A percentile compares a stretch with the other conserved stretches of the same genome.
Conservation (phyloP, 129 eudicot genomes). For the Oenanthe sinensis region DNA sequence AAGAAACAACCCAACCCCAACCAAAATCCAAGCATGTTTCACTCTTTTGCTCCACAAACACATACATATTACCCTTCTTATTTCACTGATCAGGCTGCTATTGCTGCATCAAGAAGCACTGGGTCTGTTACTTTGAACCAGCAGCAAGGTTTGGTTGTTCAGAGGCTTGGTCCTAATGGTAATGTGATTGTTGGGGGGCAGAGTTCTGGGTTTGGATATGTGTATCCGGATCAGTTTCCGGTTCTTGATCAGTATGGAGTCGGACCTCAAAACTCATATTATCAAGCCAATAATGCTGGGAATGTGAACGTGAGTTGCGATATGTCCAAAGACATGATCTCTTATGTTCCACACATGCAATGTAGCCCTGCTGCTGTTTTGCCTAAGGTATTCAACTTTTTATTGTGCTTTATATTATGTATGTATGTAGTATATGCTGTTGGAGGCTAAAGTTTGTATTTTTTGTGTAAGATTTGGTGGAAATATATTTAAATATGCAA, state of each 20-base stretch:
- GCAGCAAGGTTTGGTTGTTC: conserved; percentile 22
- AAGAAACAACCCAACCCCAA: not conserved
- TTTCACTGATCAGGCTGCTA: conserved; percentile 1
- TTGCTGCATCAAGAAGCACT: not conserved
- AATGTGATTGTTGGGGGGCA: conserved; percentile 14
- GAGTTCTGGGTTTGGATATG: conserved; percentile 10
- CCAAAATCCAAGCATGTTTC: not conserved
- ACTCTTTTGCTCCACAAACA: conserved; percentile 10
- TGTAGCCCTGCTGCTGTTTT: conserved; percentile 41
- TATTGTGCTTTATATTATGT: no score
- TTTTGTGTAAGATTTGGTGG: no score
- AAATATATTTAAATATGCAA: no score
- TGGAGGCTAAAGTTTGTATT: no score
- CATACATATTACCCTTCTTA: conserved; percentile 3
- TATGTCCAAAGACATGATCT: conserved; percentile 39
- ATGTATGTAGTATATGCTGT: no score
- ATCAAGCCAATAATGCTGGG: not conserved
- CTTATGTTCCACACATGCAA: conserved; percentile 37
- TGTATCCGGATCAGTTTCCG: conserved; percentile 12
- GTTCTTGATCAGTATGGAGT: conserved; percentile 24
- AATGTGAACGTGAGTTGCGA: conserved; percentile 12
- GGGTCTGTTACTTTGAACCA: conserved; percentile 1
- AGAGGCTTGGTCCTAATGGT: conserved; percentile 15
- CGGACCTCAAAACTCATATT: conserved; percentile 15
- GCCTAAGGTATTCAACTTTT: no score